These are phyloP conservation scores for Cynanchum wilfordii DNA, from an alignment of 257 asterid species.

Conservation along the genomic window DNA sequence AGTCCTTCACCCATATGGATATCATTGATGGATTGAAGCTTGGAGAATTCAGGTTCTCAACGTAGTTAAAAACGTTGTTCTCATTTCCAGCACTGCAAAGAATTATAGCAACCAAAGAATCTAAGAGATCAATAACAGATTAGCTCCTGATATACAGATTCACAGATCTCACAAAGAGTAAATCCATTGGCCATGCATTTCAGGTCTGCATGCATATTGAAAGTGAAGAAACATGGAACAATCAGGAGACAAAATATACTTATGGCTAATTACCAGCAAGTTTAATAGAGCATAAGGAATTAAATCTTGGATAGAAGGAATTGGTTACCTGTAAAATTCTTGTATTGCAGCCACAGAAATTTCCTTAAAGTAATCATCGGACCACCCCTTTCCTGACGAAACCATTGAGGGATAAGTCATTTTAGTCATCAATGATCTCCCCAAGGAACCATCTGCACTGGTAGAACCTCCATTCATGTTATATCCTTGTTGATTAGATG, in stretches of 20 bases:
- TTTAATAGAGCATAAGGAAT: neutral
- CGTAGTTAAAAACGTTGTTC: conserved; percentile 64
- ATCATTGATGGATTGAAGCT: conserved; percentile 74
- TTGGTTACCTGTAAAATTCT: conserved; percentile 74
- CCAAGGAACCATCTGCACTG: conserved; percentile 16
- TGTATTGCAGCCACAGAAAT: conserved; percentile 66
- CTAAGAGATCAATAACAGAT: neutral
- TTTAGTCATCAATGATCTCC: conserved; percentile 17
- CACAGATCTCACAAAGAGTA: neutral
- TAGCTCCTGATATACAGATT: neutral
- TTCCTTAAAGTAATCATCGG: conserved; percentile 53
- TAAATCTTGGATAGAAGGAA: neutral
- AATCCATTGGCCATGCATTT: neutral
- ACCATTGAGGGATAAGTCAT: conserved; percentile 19
- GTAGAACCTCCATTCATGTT: conserved; percentile 24
- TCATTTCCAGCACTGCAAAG: conserved; percentile 67
- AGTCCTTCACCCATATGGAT: conserved; percentile 71
- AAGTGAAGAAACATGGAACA: neutral
- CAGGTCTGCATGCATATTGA: neutral
- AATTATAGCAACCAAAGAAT: neutral
- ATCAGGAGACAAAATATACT: neutral
- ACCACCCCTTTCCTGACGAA: conserved; percentile 40
- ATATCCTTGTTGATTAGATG: conserved; percentile 41
- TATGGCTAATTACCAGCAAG: neutral
- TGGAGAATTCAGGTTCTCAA: conserved; percentile 69